Percentiles rank a stretch among this genome's conserved stretches.
These are phyloP conservation scores for Auricularia heimuer DNA, from an alignment of 768 basidiomycete genomes.

Conservation along the genomic window DNA sequence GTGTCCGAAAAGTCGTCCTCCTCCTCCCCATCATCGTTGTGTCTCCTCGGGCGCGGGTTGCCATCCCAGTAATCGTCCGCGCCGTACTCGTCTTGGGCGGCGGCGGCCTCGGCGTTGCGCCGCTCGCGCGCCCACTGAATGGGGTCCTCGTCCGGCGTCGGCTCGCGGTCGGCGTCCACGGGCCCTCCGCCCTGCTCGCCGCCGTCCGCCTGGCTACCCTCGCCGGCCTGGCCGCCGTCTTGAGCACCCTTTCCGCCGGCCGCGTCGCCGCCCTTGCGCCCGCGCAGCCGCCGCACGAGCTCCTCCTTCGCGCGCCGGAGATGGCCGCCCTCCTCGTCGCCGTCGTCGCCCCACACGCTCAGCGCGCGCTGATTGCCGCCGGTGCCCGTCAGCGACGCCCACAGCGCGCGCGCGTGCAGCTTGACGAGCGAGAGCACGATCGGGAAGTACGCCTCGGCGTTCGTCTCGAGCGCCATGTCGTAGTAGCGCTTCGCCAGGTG, in stretches of 20 bases:
- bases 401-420: slow-evolving; percentile 73
- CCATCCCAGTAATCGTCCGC: slow-evolving; percentile 80
- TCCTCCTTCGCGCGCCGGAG: slow-evolving; percentile 75
- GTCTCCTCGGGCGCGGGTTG: slow-evolving; percentile 35
- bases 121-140: slow-evolving; percentile 69
- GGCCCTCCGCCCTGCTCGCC: slow-evolving; percentile 57
- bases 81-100: slow-evolving; percentile 64
- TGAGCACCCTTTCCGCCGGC: slow-evolving; percentile 2
- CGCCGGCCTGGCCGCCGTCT: slow-evolving; percentile 1
- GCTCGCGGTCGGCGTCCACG: slow-evolving; percentile 44
- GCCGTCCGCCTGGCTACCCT: slow-evolving; percentile 3
- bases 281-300: slow-evolving; percentile 46
- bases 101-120: slow-evolving; percentile 52
- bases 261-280: slow-evolving; percentile 9
- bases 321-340: slow-evolving; percentile 70
- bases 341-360: slow-evolving; percentile 15
- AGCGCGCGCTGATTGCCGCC: slow-evolving; percentile 49
- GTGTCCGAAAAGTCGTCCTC: slow-evolving; percentile 71
- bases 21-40: slow-evolving; percentile 41
- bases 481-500: slow-evolving; percentile 95
- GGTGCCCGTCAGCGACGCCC: slow-evolving; percentile 71
- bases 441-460: slow-evolving; percentile 81
- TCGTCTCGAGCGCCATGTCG: slow-evolving; percentile 80
- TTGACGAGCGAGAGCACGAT: slow-evolving; percentile 74
- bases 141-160: background rate